Conservation (phyloP, 129 eudicot genomes). For the Flaveria brownii region DNA sequence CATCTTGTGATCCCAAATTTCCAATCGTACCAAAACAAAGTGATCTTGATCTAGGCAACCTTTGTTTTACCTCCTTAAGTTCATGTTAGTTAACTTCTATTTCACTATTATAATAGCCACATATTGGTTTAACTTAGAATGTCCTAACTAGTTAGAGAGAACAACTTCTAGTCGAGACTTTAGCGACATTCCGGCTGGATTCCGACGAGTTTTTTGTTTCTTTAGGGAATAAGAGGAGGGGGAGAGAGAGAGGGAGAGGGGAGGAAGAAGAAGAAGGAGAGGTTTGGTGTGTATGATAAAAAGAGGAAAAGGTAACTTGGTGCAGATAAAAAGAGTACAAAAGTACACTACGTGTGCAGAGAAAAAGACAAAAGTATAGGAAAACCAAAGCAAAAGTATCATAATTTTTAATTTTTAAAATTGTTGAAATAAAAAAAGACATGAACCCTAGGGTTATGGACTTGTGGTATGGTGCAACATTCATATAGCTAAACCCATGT, state of each 20-base stretch:
- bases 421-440: neutral
- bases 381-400: no score
- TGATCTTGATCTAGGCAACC: neutral
- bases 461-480: constrained; percentile 7
- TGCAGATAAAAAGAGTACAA: no score
- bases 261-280: no score
- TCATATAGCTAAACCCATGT: constrained; percentile 11
- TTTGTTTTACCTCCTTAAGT: neutral
- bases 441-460: neutral
- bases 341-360: no score
- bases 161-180: neutral
- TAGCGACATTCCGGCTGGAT: no score
- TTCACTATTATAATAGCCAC: neutral
- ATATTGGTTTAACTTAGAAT: neutral
- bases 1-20: neutral
- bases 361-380: no score
- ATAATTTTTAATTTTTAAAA: no score
- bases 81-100: neutral
- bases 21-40: neutral
- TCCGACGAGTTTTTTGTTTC: no score
- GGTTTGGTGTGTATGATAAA: no score
- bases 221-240: no score
- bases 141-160: constrained; percentile 13
- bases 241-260: no score
- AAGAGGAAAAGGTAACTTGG: no score